These are phyloP conservation scores for Rhizomucor miehei DNA, from an alignment of 371 early-diverging fungal genomes.

Conservation along the genomic window DNA sequence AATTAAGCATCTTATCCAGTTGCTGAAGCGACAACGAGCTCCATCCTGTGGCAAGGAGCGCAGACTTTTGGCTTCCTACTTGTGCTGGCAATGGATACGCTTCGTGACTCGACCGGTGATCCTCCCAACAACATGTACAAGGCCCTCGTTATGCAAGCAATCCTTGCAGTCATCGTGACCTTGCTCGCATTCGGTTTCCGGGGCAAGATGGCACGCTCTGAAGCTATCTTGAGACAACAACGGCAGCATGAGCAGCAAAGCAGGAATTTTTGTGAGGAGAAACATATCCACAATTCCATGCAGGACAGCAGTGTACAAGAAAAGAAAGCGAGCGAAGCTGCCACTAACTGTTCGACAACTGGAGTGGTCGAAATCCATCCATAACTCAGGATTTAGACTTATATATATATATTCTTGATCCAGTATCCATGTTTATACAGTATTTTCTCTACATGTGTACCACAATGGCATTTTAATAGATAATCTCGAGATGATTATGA, in stretches of 20 bases:
- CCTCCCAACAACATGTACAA: conserved; percentile 26
- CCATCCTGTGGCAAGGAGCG: conserved; percentile 48
- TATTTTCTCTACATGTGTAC: no score
- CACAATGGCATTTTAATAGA: no score
- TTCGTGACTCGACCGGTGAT: conserved; percentile 27
- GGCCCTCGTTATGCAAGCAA: conserved; percentile 30
- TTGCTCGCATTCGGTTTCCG: conserved; percentile 14
- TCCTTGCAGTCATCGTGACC: conserved; percentile 19
- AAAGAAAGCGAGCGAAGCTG: no score
- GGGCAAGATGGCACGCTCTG: conserved; percentile 19
- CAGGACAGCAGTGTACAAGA: no score
- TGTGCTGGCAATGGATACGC: conserved; percentile 37
- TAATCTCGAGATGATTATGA: no score
- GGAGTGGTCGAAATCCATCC: no score
- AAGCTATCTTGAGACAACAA: conserved; percentile 14
- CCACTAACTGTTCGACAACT: no score
- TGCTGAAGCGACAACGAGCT: conserved; percentile 47
- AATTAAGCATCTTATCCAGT: conserved; percentile 49
- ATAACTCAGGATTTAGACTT: no score
- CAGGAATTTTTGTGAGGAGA: no score
- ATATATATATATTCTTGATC: no score
- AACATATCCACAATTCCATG: no score
- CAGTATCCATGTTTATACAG: no score
- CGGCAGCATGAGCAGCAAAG: not conserved
- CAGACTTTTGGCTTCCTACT: conserved; percentile 51